Percentiles rank a stretch among this genome's conserved stretches.
phyloP scores from a whole-genome alignment of 768 basidiomycete species.

The Mycena metata region DNA sequence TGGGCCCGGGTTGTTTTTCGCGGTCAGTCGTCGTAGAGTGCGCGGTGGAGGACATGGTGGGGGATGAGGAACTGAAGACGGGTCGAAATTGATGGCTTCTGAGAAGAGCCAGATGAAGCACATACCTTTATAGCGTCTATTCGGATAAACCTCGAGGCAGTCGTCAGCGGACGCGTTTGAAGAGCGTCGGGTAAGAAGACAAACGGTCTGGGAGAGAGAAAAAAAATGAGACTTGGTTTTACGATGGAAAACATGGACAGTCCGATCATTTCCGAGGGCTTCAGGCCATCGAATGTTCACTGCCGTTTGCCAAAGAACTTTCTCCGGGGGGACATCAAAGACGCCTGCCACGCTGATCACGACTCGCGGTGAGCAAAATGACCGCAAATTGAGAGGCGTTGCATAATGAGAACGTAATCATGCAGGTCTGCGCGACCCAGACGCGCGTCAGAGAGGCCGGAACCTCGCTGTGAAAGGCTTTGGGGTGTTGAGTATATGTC shows the following conservation, averaged over 20 bases:
- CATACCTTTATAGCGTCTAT: too few relatives aligned
- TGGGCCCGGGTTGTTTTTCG: slow-evolving; percentile 24
- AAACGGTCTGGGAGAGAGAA: not conserved
- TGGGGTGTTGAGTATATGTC: too few relatives aligned
- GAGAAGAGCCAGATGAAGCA: slow-evolving; percentile 15
- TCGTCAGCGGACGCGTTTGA: not conserved
- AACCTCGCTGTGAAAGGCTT: too few relatives aligned
- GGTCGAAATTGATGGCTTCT: slow-evolving; percentile 22
- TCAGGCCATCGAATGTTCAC: not conserved
- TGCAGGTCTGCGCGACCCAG: slow-evolving; percentile 8
- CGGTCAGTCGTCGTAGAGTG: slow-evolving; percentile 28
- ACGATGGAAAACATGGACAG: not conserved
- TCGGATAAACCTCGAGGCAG: slow-evolving; percentile 24
- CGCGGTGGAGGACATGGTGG: slow-evolving; percentile 27
- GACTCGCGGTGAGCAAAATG: not conserved
- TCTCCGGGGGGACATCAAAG: not conserved
- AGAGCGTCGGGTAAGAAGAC: too few relatives aligned
- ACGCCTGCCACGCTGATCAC: slow-evolving; percentile 20
- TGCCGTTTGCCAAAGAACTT: not conserved
- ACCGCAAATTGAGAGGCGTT: not conserved
- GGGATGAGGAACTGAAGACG: not conserved
- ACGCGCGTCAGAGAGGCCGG: too few relatives aligned
- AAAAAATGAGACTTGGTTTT: not conserved
- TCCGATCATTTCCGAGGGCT: slow-evolving; percentile 19
- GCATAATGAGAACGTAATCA: slow-evolving; percentile 24